Evolutionary conservation across 2,329 filamentous ascomycete genomes (phyloP), one percentile per base, ranked within the genome.

Genomic region (Botryotinia convoluta): DNA sequence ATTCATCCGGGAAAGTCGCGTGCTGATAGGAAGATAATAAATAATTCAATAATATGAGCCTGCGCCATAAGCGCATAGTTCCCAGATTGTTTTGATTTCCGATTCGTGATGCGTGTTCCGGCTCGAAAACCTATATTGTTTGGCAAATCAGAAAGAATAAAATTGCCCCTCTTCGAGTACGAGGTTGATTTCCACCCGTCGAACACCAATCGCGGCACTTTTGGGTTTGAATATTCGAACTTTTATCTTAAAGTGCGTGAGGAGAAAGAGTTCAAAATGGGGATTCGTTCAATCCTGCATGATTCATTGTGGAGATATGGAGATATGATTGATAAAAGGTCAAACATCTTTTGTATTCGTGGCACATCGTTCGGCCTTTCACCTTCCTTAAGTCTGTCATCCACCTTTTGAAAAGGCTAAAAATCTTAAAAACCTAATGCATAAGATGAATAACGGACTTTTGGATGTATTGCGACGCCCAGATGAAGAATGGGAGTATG

Each of bases 11-110:
- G 69, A 70, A 72, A 54, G 63, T 69, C 71, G 70, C 64, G 60
- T 69, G 72, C 61, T 74, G 77, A 77, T 77, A 78, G 76, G 74
- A 65, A 65, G 39, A 32, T 63, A 69, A 73, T 63, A 71, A 73
- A 61, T 20, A 10, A 39, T 61, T 45, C 54, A 61, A 70, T 75
- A 74, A 74, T 76, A 74, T 75, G 74, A 71, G 74, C 67, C 54
- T 75, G 76, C 76, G 77, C 75, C 76, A 77, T 77, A 74, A 76
- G 76, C 78, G 75, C 75, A 78, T 71, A 75, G 51, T 67, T 74
- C 74, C 62, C 74, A 73, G 60, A 69, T 74, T 72, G 57, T 69
- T 60, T 69, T 59, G 74, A 73, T 67, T 75, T 71, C 75, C 75
- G 77, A 78, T 78, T 78, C 74, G 75, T 75, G 69, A 69, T 71